These are phyloP conservation scores for Warburgia ugandensis DNA, from an alignment of 164 flowering plant species.

Conservation along the genomic window DNA sequence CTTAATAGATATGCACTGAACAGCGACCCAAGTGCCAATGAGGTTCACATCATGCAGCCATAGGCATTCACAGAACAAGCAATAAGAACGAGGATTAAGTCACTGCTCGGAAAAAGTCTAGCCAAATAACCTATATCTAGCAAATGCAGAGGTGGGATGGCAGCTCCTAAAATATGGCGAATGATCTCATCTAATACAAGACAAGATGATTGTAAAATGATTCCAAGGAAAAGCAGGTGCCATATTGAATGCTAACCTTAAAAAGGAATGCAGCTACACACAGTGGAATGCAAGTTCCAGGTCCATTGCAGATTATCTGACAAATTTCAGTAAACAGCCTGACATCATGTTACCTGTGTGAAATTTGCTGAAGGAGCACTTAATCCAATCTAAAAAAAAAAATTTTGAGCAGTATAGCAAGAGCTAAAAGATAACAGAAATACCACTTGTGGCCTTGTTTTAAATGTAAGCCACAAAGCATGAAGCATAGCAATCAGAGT, in stretches of 20 bases:
- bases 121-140: too few relatives aligned
- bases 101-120: too few relatives aligned
- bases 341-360: not conserved
- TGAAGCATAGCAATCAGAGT: conserved; percentile 73
- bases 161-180: too few relatives aligned
- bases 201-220: too few relatives aligned
- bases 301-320: conserved; percentile 95
- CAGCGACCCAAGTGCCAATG: too few relatives aligned
- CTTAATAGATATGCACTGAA: too few relatives aligned
- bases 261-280: conserved; percentile 72
- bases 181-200: too few relatives aligned
- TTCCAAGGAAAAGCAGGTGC: not conserved
- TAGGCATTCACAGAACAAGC: too few relatives aligned
- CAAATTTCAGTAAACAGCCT: conserved; percentile 1
- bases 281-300: conserved; percentile 91
- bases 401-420: not conserved
- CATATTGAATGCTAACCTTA: conserved; percentile 43
- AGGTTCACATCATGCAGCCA: too few relatives aligned
- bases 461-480: conserved; percentile 73
- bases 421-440: conserved; percentile 5
- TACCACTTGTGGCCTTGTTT: conserved; percentile 91
- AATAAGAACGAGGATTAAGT: too few relatives aligned
- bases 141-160: too few relatives aligned
- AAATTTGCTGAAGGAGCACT: not conserved
- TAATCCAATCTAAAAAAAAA: not conserved